Evolutionary conservation across 352 stramenopile genomes (phyloP).

Genomic region (Phytophthora parvispora): DNA sequence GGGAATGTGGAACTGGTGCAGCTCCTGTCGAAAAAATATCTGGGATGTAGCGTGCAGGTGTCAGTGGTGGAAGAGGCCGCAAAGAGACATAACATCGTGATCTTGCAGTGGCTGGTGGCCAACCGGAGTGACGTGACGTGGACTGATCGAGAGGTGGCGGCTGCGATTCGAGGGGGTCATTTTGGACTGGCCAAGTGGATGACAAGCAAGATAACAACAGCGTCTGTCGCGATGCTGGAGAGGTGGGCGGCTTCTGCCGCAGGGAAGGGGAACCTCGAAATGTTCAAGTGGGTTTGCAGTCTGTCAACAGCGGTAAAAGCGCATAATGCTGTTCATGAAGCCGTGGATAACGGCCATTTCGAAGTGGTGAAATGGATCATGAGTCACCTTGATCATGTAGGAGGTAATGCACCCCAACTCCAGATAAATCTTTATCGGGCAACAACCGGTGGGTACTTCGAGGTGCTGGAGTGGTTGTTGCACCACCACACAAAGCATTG

Average conservation of each 20-base stretch:
- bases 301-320: not conserved
- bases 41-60: not conserved
- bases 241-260: slow-evolving; percentile 8
- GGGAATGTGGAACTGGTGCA: slow-evolving; percentile 14
- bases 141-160: slow-evolving; percentile 1
- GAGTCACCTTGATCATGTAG: not conserved
- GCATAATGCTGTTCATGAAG: not conserved
- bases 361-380: slow-evolving; percentile 23
- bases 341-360: slow-evolving; percentile 12
- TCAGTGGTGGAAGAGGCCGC: slow-evolving; percentile 12
- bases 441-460: slow-evolving; percentile 9
- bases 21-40: slow-evolving; percentile 9
- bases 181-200: slow-evolving; percentile 24
- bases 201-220: not conserved
- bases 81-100: not conserved
- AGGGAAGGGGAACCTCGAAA: slow-evolving; percentile 7
- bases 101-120: slow-evolving; percentile 15
- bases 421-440: too few relatives aligned
- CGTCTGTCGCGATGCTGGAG: slow-evolving; percentile 5
- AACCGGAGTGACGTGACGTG: slow-evolving; percentile 8
- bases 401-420: too few relatives aligned
- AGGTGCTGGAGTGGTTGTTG: slow-evolving; percentile 17
- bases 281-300: slow-evolving; percentile 26
- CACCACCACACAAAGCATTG: slow-evolving; percentile 2
- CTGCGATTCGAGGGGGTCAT: slow-evolving; percentile 10